phyloP scores from a whole-genome alignment of 208 protist genomes.

The Acanthamoeba healyi region DNA sequence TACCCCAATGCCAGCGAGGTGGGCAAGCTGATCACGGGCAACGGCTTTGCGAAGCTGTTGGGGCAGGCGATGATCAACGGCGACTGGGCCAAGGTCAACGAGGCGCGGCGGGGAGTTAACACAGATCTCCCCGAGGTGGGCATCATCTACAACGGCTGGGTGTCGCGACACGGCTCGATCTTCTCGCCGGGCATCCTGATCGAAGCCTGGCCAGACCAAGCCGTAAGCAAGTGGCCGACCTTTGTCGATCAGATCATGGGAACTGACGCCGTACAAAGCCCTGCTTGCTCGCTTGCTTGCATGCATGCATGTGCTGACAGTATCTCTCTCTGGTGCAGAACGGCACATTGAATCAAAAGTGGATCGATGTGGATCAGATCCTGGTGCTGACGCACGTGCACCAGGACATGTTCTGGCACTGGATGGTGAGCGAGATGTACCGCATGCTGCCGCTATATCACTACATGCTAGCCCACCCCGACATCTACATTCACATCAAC shows the following conservation, averaged over 20 bases:
- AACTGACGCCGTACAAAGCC: not conserved
- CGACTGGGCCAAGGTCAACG: not conserved
- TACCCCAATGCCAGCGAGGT: not conserved
- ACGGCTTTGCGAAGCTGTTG: not conserved
- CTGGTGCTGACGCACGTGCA: not conserved
- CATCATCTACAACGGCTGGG: not conserved
- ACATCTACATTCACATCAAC: not conserved
- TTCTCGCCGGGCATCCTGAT: not conserved
- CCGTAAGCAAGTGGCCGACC: not conserved
- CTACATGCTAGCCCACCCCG: not conserved
- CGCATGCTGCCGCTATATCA: not conserved
- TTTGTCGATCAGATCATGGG: not conserved
- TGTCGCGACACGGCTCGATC: not conserved
- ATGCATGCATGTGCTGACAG: not conserved
- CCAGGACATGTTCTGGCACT: constrained; percentile 52
- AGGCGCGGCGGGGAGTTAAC: not conserved
- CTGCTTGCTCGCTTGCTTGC: not conserved
- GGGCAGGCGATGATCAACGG: not conserved
- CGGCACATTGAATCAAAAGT: not conserved
- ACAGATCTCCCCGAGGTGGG: not conserved
- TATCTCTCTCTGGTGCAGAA: not conserved
- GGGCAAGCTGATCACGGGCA: not conserved
- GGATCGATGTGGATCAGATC: not conserved
- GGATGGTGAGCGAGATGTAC: constrained; percentile 9
- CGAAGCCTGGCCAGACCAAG: not conserved